Conservation (phyloP, 768 basidiomycete genomes). For the Tulasnella sp. region DNA sequence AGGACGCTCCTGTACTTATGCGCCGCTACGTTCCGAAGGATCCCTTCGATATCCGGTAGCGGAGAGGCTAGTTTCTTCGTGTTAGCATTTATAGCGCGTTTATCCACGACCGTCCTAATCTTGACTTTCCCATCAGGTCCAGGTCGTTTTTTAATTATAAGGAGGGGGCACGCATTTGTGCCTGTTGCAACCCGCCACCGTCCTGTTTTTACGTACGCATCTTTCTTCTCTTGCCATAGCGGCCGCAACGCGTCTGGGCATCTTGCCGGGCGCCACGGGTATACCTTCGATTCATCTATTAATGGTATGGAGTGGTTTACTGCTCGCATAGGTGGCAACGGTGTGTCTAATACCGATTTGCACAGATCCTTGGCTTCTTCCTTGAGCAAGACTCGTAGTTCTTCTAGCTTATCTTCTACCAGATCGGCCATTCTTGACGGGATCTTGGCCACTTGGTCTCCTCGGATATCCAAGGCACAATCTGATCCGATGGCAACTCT, state of each 20-base stretch:
- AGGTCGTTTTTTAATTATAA: conserved; percentile 7
- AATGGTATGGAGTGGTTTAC: conserved; percentile 18
- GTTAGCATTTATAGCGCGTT: conserved; percentile 9
- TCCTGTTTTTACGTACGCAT: neutral
- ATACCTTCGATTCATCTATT: conserved; percentile 13
- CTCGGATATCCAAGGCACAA: neutral
- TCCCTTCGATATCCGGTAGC: conserved; percentile 11
- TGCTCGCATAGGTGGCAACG: conserved; percentile 13
- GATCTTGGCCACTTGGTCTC: neutral
- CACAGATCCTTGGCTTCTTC: conserved; percentile 16
- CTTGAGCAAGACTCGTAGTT: neutral
- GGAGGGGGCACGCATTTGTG: neutral
- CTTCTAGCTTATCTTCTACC: conserved; percentile 5
- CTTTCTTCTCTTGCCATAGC: conserved; percentile 9
- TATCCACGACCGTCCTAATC: conserved; percentile 13
- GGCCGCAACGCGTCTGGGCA: conserved; percentile 9
- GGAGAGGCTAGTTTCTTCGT: conserved; percentile 12
- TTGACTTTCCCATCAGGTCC: conserved; percentile 3
- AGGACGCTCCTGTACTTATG: conserved; percentile 12
- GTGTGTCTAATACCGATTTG: neutral
- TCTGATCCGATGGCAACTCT: neutral
- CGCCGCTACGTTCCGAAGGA: neutral
- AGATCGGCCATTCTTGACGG: conserved; percentile 9
- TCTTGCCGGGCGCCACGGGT: conserved; percentile 10
- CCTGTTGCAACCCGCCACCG: conserved; percentile 9